Percentiles rank a stretch among this genome's conserved stretches.
phyloP scores from a whole-genome alignment of 345 rosid genomes.

The Corymbia maculata region DNA sequence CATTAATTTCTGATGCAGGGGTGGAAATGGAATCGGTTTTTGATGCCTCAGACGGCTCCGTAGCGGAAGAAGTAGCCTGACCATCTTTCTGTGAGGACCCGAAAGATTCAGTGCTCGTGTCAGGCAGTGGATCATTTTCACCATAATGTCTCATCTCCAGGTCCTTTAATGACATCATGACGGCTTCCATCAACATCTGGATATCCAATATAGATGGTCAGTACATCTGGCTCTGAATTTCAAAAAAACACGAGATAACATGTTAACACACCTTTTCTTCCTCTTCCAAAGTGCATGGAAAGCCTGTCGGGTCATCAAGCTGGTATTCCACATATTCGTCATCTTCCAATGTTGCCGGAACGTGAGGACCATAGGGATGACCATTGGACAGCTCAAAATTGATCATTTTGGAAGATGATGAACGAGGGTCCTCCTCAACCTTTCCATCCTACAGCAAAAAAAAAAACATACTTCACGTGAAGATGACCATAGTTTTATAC shows the following conservation, averaged over 20 bases:
- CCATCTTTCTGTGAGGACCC: neutral
- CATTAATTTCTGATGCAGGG: neutral
- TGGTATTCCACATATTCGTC: constrained; percentile 35
- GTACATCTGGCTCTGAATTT: neutral
- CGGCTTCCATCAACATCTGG: constrained; percentile 41
- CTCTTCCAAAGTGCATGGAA: constrained; percentile 31
- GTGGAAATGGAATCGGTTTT: neutral
- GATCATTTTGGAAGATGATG: constrained; percentile 32
- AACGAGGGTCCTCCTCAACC: neutral
- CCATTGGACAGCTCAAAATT: constrained; percentile 31
- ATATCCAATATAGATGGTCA: neutral
- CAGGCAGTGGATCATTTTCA: neutral
- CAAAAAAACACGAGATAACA: neutral
- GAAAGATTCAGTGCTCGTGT: neutral
- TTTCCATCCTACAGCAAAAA: neutral
- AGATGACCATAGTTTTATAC: neutral
- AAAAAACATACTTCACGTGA: neutral
- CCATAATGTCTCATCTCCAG: constrained; percentile 7
- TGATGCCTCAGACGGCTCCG: neutral
- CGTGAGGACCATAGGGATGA: constrained; percentile 19
- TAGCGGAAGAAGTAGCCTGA: neutral
- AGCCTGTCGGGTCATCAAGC: constrained; percentile 25
- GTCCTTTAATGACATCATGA: constrained; percentile 33
- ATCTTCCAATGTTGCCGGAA: constrained; percentile 13
- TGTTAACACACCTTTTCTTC: constrained; percentile 27